phyloP scores from a whole-genome alignment of 2,329 filamentous ascomycete genomes.

The Hortaea sp. region DNA sequence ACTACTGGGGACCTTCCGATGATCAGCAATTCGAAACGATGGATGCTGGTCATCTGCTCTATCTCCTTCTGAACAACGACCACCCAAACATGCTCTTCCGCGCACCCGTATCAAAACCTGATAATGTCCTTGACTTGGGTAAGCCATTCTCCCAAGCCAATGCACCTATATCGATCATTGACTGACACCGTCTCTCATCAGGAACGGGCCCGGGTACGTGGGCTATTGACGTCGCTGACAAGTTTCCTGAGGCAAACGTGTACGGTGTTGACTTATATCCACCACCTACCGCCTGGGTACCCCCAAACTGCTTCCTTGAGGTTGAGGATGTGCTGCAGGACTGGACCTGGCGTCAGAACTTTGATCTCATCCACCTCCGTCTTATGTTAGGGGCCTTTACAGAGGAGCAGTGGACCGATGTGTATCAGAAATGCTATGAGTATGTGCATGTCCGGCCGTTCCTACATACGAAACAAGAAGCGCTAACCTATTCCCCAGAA shows the following conservation, averaged over 20 bases:
- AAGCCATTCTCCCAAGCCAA: background rate
- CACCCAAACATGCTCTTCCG: constrained; percentile 12
- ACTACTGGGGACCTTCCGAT: constrained; percentile 11
- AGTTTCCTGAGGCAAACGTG: constrained; percentile 9
- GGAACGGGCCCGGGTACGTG: constrained; percentile 33
- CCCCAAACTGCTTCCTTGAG: constrained; percentile 9
- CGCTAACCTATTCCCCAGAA: background rate
- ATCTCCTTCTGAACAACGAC: constrained; percentile 13
- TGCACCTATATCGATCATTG: constrained; percentile 6
- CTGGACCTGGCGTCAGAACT: constrained; percentile 14
- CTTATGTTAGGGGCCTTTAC: constrained; percentile 15
- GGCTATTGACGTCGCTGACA: constrained; percentile 26
- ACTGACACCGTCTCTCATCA: constrained; percentile 31
- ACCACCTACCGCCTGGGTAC: constrained; percentile 20
- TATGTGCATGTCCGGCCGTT: background rate
- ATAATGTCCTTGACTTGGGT: constrained; percentile 3
- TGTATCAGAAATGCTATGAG: constrained; percentile 8
- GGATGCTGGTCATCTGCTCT: constrained; percentile 8
- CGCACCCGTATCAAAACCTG: constrained; percentile 28
- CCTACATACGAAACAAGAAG: background rate
- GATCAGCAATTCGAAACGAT: constrained; percentile 12
- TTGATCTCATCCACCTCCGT: constrained; percentile 33
- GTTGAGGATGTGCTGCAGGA: constrained; percentile 7
- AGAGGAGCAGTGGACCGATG: constrained; percentile 7
- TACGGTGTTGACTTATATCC: constrained; percentile 29